Evolutionary conservation across 805 yeast genomes (phyloP).

Genomic region (Spathaspora gorwiae): DNA sequence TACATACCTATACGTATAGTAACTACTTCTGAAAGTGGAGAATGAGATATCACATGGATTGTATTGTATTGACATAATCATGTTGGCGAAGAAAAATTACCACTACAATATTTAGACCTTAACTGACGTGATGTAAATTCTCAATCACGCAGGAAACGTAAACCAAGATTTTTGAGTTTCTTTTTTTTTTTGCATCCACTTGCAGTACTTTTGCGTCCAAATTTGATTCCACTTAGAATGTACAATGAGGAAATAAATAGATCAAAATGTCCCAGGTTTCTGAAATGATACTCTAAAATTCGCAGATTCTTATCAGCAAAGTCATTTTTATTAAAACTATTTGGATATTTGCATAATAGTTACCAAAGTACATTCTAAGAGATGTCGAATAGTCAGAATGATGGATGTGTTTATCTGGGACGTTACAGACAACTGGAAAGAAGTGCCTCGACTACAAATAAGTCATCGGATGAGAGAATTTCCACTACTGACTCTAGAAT

Average conservation of each 20-base stretch:
- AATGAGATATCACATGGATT: no score
- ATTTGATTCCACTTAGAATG: neutral
- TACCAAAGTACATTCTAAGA: neutral
- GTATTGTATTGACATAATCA: no score
- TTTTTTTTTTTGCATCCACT: constrained; percentile 2
- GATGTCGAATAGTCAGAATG: neutral
- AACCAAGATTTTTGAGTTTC: neutral
- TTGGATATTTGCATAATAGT: neutral
- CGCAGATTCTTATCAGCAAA: neutral
- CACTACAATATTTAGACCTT: no score
- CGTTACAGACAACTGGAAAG: constrained; percentile 4
- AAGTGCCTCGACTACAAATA: constrained; percentile 4
- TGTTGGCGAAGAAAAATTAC: no score
- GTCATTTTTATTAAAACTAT: neutral
- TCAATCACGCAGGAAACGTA: neutral
- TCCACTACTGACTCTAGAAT: neutral
- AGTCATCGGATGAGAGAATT: constrained; percentile 2
- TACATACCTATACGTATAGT: no score
- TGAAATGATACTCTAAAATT: no score
- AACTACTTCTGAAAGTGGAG: no score
- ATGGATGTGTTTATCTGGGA: constrained; percentile 6
- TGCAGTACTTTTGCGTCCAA: neutral
- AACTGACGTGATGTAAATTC: no score
- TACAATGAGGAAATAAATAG: no score
- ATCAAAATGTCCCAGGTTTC: no score